Percentiles rank a stretch among this genome's conserved stretches.
Evolutionary conservation across 768 basidiomycete species (phyloP).

Genomic region (Termitomyces sp.): DNA sequence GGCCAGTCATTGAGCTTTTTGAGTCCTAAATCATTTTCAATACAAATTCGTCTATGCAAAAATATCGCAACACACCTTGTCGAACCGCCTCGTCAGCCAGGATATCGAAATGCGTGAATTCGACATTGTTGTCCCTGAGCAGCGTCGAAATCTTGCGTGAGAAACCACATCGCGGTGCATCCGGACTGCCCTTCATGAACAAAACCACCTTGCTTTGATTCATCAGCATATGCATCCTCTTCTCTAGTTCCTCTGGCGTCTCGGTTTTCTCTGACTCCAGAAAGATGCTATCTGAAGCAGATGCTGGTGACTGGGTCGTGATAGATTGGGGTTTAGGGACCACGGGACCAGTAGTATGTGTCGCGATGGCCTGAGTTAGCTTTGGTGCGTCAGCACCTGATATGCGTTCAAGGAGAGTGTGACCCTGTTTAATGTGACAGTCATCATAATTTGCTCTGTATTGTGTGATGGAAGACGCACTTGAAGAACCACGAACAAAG

Average conservation of each 20-base stretch:
- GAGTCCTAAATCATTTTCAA: constrained; percentile 40
- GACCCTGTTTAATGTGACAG: constrained; percentile 55
- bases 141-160: constrained; percentile 71
- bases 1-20: constrained; percentile 88
- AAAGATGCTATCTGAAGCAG: constrained; percentile 22
- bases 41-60: background rate
- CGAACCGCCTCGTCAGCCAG: constrained; percentile 77
- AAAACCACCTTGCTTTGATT: constrained; percentile 72
- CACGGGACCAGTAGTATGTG: constrained; percentile 42
- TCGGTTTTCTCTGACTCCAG: constrained; percentile 33
- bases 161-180: constrained; percentile 81
- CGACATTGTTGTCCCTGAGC: constrained; percentile 58
- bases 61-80: constrained; percentile 50
- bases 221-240: constrained; percentile 72
- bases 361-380: constrained; percentile 59
- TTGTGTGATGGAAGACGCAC: constrained; percentile 38
- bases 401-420: constrained; percentile 76
- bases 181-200: constrained; percentile 89
- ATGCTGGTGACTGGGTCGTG: constrained; percentile 42
- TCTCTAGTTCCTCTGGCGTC: constrained; percentile 62
- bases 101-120: constrained; percentile 82
- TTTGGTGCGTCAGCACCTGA: constrained; percentile 73
- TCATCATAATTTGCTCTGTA: background rate
- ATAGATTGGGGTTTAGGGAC: constrained; percentile 42
- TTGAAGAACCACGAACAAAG: constrained; percentile 75